Conservation (phyloP, 257 asterid genomes). For the Perilla frutescens region DNA sequence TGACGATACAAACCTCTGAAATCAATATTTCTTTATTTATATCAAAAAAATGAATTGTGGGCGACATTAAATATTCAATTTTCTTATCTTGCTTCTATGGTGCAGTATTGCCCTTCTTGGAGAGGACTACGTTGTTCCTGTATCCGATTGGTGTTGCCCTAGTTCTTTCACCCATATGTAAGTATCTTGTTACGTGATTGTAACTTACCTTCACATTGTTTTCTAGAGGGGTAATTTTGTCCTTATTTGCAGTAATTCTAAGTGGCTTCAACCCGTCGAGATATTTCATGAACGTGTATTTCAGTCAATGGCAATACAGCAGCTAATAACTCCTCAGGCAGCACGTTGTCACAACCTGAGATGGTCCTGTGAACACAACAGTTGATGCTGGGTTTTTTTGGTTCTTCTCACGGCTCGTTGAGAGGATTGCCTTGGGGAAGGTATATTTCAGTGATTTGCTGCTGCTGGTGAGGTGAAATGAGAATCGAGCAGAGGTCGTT, state of each 20-base stretch:
- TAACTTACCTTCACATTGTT: constrained; percentile 1
- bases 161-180: constrained; percentile 81
- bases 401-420: neutral
- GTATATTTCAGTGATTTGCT: constrained; percentile 24
- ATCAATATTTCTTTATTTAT: neutral
- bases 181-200: constrained; percentile 33
- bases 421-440: constrained; percentile 35
- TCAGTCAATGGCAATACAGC: constrained; percentile 63
- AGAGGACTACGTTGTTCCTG: constrained; percentile 95
- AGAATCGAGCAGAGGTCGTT: constrained; percentile 24
- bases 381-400: constrained; percentile 4
- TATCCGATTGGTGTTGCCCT: constrained; percentile 88
- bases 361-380: constrained; percentile 25
- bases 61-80: neutral
- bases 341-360: constrained; percentile 30
- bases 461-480: constrained; percentile 29
- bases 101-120: constrained; percentile 97
- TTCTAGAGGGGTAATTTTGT: neutral
- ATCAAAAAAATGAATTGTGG: neutral
- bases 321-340: constrained; percentile 39
- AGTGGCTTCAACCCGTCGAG: constrained; percentile 96
- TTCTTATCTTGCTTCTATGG: constrained; percentile 1
- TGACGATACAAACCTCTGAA: neutral
- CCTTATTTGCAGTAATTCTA: constrained; percentile 69
- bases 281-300: constrained; percentile 86